Percentiles rank a stretch among this genome's conserved stretches.
Conservation (phyloP, 1,139 yeast genomes). For the Taphrina deformans region DNA sequence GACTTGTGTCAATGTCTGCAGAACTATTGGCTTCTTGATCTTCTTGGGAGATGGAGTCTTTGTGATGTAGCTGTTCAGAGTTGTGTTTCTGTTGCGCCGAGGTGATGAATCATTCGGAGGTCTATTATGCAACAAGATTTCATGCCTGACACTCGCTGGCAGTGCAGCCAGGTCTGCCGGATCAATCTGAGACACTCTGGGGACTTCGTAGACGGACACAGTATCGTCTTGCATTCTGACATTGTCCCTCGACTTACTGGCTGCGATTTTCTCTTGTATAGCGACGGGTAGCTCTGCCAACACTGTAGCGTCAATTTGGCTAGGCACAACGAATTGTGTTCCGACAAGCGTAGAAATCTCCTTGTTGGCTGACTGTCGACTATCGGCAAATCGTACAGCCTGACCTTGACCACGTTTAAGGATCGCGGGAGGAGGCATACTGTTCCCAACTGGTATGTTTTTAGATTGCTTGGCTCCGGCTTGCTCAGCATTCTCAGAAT, state of each 20-base stretch:
- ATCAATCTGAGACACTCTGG: slow-evolving; percentile 42
- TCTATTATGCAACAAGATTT: slow-evolving; percentile 34
- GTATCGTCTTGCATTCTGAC: neutral
- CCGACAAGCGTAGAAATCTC: neutral
- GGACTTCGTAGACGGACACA: slow-evolving; percentile 9
- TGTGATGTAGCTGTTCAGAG: neutral
- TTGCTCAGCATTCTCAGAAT: neutral
- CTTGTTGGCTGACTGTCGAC: neutral
- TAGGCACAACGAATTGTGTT: slow-evolving; percentile 31
- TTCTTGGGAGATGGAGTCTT: slow-evolving; percentile 19
- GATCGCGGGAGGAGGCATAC: neutral
- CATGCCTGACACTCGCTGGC: slow-evolving; percentile 44
- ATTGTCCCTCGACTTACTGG: neutral
- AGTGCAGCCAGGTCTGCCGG: slow-evolving; percentile 44
- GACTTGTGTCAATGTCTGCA: slow-evolving; percentile 15
- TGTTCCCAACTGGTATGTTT: neutral
- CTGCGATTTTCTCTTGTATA: slow-evolving; percentile 8
- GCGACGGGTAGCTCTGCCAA: slow-evolving; percentile 38
- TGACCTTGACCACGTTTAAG: neutral
- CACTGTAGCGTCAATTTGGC: slow-evolving; percentile 33
- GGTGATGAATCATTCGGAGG: neutral
- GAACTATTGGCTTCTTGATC: neutral
- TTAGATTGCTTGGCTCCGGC: neutral
- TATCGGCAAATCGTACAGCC: neutral
- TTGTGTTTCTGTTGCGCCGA: slow-evolving; percentile 12